phyloP scores from a whole-genome alignment of 768 basidiomycete genomes.

The Pleurotus citrinopileatus region DNA sequence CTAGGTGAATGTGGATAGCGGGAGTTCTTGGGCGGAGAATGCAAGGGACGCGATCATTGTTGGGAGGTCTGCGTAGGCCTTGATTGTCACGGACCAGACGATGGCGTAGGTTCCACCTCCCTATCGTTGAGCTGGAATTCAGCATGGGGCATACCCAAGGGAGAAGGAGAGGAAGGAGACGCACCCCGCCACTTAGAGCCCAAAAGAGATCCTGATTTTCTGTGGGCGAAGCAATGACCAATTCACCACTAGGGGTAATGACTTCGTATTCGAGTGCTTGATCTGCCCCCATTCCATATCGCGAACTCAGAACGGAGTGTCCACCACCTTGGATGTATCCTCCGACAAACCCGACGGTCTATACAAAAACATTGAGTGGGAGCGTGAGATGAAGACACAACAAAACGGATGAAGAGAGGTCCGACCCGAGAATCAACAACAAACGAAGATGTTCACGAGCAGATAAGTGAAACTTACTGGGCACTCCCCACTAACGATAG shows the following conservation, averaged over 20 bases:
- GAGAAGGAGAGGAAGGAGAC: neutral
- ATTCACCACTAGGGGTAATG: slow-evolving; percentile 36
- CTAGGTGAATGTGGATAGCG: slow-evolving; percentile 10
- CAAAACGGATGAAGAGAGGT: no score
- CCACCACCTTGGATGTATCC: slow-evolving; percentile 33
- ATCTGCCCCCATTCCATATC: slow-evolving; percentile 24
- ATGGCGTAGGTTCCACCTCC: slow-evolving; percentile 16
- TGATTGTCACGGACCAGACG: slow-evolving; percentile 14
- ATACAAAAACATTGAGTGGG: no score
- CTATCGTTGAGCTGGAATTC: no score
- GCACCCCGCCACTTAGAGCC: slow-evolving; percentile 31
- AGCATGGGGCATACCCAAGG: neutral
- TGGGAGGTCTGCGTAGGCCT: slow-evolving; percentile 10
- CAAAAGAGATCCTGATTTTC: slow-evolving; percentile 37
- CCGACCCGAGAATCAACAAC: no score
- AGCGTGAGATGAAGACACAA: no score
- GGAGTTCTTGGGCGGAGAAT: slow-evolving; percentile 12
- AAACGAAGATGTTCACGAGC: no score
- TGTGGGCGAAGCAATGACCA: slow-evolving; percentile 26
- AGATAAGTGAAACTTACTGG: no score
- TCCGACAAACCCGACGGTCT: slow-evolving; percentile 26
- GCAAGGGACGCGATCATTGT: slow-evolving; percentile 11
- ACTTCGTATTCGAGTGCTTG: slow-evolving; percentile 32
- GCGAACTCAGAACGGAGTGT: slow-evolving; percentile 24
- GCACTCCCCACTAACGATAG: slow-evolving; percentile 5